Evolutionary conservation across 2,329 filamentous ascomycete species (phyloP).

Genomic region (Colletotrichum plurivorum): DNA sequence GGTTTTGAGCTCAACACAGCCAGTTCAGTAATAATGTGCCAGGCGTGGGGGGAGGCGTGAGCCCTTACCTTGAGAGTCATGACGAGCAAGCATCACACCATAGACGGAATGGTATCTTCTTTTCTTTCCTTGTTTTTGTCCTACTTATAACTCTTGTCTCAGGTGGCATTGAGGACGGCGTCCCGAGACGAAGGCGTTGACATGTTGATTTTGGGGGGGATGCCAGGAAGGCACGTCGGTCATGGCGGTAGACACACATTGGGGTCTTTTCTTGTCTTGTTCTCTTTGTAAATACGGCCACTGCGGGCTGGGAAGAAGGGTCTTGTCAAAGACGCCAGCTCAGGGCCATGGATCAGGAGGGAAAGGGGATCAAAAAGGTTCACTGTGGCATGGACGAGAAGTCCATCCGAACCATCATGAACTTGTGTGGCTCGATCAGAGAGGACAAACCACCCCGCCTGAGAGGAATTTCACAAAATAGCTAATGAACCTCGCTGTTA

Average conservation of each 20-base stretch:
- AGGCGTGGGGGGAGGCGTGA: constrained; percentile 8
- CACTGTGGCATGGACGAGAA: background rate
- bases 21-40: constrained; percentile 20
- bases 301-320: constrained; percentile 1
- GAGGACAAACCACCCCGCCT: background rate
- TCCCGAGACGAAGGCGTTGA: constrained; percentile 37
- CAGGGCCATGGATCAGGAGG: background rate
- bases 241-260: background rate
- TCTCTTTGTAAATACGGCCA: constrained; percentile 31
- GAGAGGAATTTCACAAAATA: constrained; percentile 29
- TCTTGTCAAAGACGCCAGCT: constrained; percentile 15
- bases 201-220: constrained; percentile 24
- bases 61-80: constrained; percentile 17
- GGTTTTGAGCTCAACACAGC: constrained; percentile 5
- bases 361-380: constrained; percentile 19
- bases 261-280: background rate
- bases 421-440: constrained; percentile 5
- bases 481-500: constrained; percentile 36
- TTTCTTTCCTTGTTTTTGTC: constrained; percentile 22
- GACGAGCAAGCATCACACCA: constrained; percentile 26
- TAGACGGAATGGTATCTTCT: constrained; percentile 32
- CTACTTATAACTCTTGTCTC: constrained; percentile 31
- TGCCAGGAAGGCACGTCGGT: constrained; percentile 13
- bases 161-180: constrained; percentile 36
- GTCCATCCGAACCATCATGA: constrained; percentile 2